Percentiles rank a stretch among this genome's conserved stretches.
These are phyloP conservation scores for Malus fusca DNA, from an alignment of 306 rosid species.

Conservation along the genomic window DNA sequence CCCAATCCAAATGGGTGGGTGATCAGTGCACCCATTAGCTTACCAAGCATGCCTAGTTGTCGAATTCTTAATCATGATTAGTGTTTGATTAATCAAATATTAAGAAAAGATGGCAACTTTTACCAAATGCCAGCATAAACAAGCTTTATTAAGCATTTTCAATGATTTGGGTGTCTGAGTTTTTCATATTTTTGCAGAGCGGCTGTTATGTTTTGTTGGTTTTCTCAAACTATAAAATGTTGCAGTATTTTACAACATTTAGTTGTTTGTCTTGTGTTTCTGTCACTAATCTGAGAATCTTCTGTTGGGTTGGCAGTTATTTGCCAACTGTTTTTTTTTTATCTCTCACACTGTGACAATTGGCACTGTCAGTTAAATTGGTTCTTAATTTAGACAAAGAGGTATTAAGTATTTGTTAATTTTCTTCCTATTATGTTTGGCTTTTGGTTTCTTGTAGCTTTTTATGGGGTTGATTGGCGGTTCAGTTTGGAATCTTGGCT, in stretches of 20 bases:
- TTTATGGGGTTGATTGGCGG: not conserved
- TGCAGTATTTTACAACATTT: conserved; percentile 4
- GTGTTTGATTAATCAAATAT: not conserved
- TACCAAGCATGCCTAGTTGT: conserved; percentile 23
- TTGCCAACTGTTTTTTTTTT: conserved; percentile 12
- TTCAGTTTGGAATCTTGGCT: conserved; percentile 4
- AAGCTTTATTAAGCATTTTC: not conserved
- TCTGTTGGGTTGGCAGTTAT: conserved; percentile 12
- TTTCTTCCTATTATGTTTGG: not conserved
- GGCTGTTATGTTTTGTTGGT: not conserved
- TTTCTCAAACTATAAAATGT: not conserved
- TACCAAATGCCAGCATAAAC: conserved; percentile 30
- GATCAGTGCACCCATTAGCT: conserved; percentile 28
- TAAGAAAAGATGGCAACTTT: conserved; percentile 19
- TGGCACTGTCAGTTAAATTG: not conserved
- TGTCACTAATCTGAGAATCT: not conserved
- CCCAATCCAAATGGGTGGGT: conserved; percentile 21
- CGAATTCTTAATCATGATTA: conserved; percentile 7
- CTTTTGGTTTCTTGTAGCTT: not conserved
- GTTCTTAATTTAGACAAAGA: not conserved
- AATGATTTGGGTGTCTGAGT: not conserved
- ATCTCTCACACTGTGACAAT: not conserved
- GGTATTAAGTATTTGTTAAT: not conserved
- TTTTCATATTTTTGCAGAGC: not conserved
- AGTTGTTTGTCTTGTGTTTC: not conserved